Evolutionary conservation across 371 early-diverging fungal genomes (phyloP).

Genomic region (Actinomortierella ambigua): DNA sequence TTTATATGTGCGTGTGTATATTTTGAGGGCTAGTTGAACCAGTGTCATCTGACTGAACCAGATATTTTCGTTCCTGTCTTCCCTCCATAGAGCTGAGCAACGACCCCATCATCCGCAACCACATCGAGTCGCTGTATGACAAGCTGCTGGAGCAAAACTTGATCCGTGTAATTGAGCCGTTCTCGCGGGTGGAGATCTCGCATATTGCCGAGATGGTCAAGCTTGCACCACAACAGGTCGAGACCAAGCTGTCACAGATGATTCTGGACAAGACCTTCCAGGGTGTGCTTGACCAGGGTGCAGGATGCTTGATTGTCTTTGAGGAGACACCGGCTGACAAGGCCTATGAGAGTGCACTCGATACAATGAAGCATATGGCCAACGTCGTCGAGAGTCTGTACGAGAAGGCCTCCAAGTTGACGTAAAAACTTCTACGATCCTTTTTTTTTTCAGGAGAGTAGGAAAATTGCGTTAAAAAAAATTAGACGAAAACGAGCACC

Average conservation of each 20-base stretch:
- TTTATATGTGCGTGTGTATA: neutral
- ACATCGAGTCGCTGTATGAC: conserved; percentile 93
- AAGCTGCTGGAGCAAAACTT: conserved; percentile 97
- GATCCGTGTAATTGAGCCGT: conserved; percentile 98
- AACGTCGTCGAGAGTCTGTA: conserved; percentile 95
- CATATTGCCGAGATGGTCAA: conserved; percentile 95
- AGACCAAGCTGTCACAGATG: conserved; percentile 97
- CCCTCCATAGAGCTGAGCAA: conserved; percentile 72
- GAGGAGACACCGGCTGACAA: conserved; percentile 89
- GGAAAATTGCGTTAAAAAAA: too few species aligned
- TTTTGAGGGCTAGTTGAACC: neutral
- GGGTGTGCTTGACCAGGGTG: conserved; percentile 98
- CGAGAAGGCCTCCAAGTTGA: conserved; percentile 72
- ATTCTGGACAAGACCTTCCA: conserved; percentile 96
- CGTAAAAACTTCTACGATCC: too few species aligned
- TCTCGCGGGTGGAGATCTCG: conserved; percentile 94
- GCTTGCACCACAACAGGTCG: conserved; percentile 90
- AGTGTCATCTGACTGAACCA: neutral
- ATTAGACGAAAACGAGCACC: too few species aligned
- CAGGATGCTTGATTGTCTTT: conserved; percentile 92
- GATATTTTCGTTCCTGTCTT: neutral
- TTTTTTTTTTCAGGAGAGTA: too few species aligned
- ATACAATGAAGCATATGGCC: conserved; percentile 94
- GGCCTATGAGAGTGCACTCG: conserved; percentile 91
- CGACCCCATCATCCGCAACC: conserved; percentile 91